Conservation (phyloP, 805 yeast genomes). For the Saccharomycopsis olivae region DNA sequence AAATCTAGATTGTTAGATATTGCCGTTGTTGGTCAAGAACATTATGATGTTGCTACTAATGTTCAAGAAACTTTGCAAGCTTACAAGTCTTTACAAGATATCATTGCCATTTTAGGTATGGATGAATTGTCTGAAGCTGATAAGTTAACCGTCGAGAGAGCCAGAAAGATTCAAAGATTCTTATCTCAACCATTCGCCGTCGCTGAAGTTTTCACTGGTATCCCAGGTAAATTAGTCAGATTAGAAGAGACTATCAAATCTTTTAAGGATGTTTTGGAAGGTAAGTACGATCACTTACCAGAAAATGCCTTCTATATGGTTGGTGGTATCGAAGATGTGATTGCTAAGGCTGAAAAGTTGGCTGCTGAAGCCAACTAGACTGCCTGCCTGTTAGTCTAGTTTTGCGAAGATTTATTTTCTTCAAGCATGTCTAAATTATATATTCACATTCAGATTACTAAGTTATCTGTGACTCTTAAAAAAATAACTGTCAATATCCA, state of each 20-base stretch:
- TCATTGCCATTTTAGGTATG: slow-evolving; percentile 99
- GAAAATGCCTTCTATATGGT: slow-evolving; percentile 99
- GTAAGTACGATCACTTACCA: slow-evolving; percentile 98
- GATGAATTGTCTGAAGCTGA: slow-evolving; percentile 98
- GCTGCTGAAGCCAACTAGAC: slow-evolving; percentile 33
- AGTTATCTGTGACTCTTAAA: too few species aligned
- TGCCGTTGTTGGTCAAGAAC: slow-evolving; percentile 97
- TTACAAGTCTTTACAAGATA: slow-evolving; percentile 99
- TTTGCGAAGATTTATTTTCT: background rate
- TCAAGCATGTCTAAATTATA: background rate
- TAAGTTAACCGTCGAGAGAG: slow-evolving; percentile 99
- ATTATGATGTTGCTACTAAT: slow-evolving; percentile 86
- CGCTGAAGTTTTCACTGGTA: slow-evolving; percentile 99
- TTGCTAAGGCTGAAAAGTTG: slow-evolving; percentile 97
- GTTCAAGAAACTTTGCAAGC: slow-evolving; percentile 99
- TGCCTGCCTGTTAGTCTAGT: background rate
- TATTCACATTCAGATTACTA: too few species aligned
- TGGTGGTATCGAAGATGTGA: slow-evolving; percentile 98
- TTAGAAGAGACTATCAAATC: slow-evolving; percentile 90
- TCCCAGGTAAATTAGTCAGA: slow-evolving; percentile 95
- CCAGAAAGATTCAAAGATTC: slow-evolving; percentile 99
- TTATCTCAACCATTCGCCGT: slow-evolving; percentile 99
- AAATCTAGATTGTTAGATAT: slow-evolving; percentile 97
- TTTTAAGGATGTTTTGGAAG: slow-evolving; percentile 94
- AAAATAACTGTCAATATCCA: too few species aligned